Base-by-base conservation (phyloP, 208 protist species). In the Trypanosoma boissoni region DNA sequence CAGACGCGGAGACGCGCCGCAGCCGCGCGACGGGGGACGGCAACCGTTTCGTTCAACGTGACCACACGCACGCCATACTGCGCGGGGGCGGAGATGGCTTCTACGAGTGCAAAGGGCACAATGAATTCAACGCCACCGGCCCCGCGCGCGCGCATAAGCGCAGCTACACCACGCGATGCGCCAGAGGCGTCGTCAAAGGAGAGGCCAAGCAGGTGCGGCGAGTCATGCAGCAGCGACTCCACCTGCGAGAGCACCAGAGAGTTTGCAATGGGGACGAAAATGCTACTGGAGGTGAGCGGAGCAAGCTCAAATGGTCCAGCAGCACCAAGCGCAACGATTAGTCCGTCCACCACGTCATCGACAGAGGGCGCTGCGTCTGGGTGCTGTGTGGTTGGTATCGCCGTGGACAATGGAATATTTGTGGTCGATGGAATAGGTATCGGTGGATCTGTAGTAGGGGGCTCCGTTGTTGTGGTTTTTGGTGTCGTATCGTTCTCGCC, bases 271-370 rank as follows among this genome's bases (percentile, higher is more conserved):
- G 54, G 10, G 18, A 83, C 50, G 23, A 53, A 55, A 6, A 83
- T 49, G 16, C 48, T 36, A 52, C 76, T 83, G 27, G 64, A 49
- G 9, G 72, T 83, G 29, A 45, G 75, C 27, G 64, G 64, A 54
- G 71, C 54, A 34, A 78, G 64, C 44, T 64, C 54, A 55, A 83
- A 66, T 10, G 46, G 61, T 7, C 58, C 41, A 0, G 61, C 67
- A 0, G 46, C 51, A 36, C 49, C 55, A 20, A 83, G 52, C 21
- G 64, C 53, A 2, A 12, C 34, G 42, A 45, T 59, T 43, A 76
- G 46, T 16, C 14, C 52, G 41, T 64, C 63, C n/a, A 83, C 44
- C 12, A 83, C 37, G 0, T 45, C 49, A 3, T 58, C 20, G 16
- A 73, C 48, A 50, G 18, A 48, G 37, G 8, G 27, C 44, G 34